Evolutionary conservation across 169 alveolate genomes (phyloP).

Genomic region (Plasmodium vinckei): DNA sequence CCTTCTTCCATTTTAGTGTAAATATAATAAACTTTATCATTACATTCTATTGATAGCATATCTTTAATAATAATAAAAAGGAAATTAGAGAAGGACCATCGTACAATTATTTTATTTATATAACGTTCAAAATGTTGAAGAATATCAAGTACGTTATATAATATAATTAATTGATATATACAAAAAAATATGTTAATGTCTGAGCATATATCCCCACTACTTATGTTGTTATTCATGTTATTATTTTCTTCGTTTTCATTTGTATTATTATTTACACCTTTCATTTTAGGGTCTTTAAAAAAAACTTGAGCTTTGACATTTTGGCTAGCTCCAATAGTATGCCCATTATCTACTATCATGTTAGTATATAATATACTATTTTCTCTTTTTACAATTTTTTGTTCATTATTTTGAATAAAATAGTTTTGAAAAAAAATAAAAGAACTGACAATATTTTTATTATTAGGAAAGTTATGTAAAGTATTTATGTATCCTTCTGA

Average conservation of each 20-base stretch:
- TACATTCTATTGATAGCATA: constrained; percentile 11
- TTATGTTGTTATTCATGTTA: background rate
- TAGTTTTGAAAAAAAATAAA: constrained; percentile 58
- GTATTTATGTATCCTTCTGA: constrained; percentile 23
- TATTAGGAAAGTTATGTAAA: constrained; percentile 8
- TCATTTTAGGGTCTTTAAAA: too few species aligned
- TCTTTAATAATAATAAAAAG: constrained; percentile 24
- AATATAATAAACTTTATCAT: constrained; percentile 14
- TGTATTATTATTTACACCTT: too few species aligned
- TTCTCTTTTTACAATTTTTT: constrained; percentile 38
- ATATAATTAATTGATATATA: constrained; percentile 42
- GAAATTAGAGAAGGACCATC: constrained; percentile 37
- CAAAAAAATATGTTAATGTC: constrained; percentile 28
- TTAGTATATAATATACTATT: constrained; percentile 39
- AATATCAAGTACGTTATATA: constrained; percentile 33
- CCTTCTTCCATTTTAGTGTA: constrained; percentile 1
- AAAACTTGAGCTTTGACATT: too few species aligned
- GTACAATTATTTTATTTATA: constrained; percentile 18
- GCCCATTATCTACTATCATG: constrained; percentile 5
- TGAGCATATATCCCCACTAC: background rate
- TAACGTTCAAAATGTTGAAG: constrained; percentile 23
- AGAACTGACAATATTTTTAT: constrained; percentile 19
- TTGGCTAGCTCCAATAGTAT: too few species aligned
- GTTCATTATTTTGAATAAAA: constrained; percentile 33
- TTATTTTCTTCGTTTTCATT: too few species aligned